These are phyloP conservation scores for Penicillium paradoxum DNA, from an alignment of 495 filamentous ascomycete species.

Conservation along the genomic window DNA sequence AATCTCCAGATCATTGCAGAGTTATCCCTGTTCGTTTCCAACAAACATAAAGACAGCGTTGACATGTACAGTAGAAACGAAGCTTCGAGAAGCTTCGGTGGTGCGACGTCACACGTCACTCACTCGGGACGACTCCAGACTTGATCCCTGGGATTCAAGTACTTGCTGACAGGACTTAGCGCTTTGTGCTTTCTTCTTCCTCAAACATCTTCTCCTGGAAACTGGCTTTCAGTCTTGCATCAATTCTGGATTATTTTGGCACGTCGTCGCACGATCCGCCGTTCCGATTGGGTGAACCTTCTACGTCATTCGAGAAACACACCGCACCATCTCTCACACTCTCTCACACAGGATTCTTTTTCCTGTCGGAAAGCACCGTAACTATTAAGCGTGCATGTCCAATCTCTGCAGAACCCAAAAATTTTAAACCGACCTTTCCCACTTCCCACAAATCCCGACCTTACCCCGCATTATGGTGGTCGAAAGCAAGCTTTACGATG, in stretches of 20 bases:
- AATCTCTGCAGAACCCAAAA: too few relatives aligned
- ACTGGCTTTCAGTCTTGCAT: not conserved
- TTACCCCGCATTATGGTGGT: constrained; percentile 60
- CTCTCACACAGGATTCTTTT: constrained; percentile 1
- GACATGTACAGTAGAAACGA: constrained; percentile 8
- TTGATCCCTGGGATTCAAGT: not conserved
- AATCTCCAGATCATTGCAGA: too few relatives aligned
- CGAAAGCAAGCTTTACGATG: constrained; percentile 82
- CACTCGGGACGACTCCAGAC: constrained; percentile 10
- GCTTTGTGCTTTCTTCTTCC: constrained; percentile 2
- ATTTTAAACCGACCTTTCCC: constrained; percentile 1
- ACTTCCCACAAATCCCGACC: constrained; percentile 16
- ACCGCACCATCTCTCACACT: not conserved
- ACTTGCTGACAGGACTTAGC: not conserved
- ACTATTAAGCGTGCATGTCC: constrained; percentile 8
- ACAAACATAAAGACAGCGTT: too few relatives aligned
- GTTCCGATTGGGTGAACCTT: constrained; percentile 24
- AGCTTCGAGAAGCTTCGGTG: constrained; percentile 38
- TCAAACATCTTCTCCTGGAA: constrained; percentile 9
- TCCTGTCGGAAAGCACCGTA: constrained; percentile 10
- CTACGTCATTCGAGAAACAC: constrained; percentile 39
- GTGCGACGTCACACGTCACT: constrained; percentile 34
- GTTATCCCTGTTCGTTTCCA: too few relatives aligned
- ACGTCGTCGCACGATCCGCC: not conserved
- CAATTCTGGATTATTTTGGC: not conserved